Base-by-base conservation (phyloP, 2,329 filamentous ascomycete genomes). In the Purpureocillium takamizusanense region DNA sequence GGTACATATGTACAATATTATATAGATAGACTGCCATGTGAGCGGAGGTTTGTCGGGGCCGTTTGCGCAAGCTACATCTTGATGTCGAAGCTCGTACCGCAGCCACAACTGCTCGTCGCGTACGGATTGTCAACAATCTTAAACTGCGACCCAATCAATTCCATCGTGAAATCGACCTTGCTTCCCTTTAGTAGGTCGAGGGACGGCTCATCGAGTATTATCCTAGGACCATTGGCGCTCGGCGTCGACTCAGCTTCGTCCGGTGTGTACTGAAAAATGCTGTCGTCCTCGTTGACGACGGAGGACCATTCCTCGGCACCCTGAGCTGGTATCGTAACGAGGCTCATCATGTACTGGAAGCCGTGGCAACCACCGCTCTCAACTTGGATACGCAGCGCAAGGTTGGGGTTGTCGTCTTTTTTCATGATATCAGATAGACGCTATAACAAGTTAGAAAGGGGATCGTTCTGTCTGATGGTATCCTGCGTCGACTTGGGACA, bases 41-140 rank as follows among this genome's bases (percentile, higher is more conserved):
- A 39, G 36, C 36, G 29, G 36, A 39, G 40, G 31, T 31, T 9
- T 35, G 31, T 25, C 25, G 17, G 4, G 18, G 21, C 21, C 21
- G 21, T 10, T 6, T 5, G 21, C 21, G 21, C 21, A 25, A 10
- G 8, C 47, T 64, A 81, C 58, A 75, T 63, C 57, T 89, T 87
- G 48, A 97, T 87, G 64, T 97, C 92, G 62, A 98, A 98, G 58
- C 90, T 97, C 13, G 90, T 95, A 7, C 92, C 92, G 62, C 92
- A 98, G 1, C 92, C 92, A 66, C 92, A 98, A 59, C 86, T 95
- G 62, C 89, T 97, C 41, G 84, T 87, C 4, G 92, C 92, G 31
- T 79, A 70, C 0, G 92, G 92, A 55, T 97, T 98, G 51, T 94
- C 89, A 43, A 87, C 81, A 54, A 98, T 88, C 70, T 94, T 95